Base-by-base conservation (phyloP, 192 early-diverging fungal species). In the Mortierella hygrophila region DNA sequence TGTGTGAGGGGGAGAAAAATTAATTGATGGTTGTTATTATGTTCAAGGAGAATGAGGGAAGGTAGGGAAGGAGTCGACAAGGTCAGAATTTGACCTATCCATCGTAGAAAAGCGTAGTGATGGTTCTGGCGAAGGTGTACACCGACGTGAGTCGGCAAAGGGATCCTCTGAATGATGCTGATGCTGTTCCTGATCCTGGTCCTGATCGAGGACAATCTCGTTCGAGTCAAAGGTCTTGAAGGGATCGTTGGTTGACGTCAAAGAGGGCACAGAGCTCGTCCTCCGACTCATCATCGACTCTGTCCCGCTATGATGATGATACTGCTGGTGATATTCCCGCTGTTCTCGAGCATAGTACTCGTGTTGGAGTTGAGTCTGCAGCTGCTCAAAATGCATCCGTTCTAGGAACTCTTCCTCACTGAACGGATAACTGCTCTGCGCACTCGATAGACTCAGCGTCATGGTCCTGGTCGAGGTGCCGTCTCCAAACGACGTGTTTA, bases 141-240 rank as follows among this genome's bases (percentile, higher is more conserved):
- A n/a, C n/a, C 29, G n/a, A 37, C 44, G 21, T 5, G 68, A 46
- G 26, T 29, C 42, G 47, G 46, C 32, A 40, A 65, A 57, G 26
- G 57, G 44, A 3, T 38, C 44, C 44, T 46, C 44, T 9, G 44
- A 46, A 15, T 9, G 44, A 6, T 47, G 44, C 4, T 60, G 49
- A 46, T 15, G 44, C 0, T 47, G 44, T 1, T 71, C 46, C 23
- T 68, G 42, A 16, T 32, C 15, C 18, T 26, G 29, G 32, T 47
- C 15, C 18, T 41, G 29, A 26, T 47, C 65, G 6, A 70, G 20
- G 0, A 78, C 40, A 47, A 75, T 55, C 65, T 80, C 75, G 29
- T 81, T 86, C 10, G 84, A 86, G 54, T 86, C 84, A 81, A 86
- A 86, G 0, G 79, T 81, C 32, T 86, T 76, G 76, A 86, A 86